Evolutionary conservation across 2,329 filamentous ascomycete genomes (phyloP).

Genomic region (Elsinoe necatrix): DNA sequence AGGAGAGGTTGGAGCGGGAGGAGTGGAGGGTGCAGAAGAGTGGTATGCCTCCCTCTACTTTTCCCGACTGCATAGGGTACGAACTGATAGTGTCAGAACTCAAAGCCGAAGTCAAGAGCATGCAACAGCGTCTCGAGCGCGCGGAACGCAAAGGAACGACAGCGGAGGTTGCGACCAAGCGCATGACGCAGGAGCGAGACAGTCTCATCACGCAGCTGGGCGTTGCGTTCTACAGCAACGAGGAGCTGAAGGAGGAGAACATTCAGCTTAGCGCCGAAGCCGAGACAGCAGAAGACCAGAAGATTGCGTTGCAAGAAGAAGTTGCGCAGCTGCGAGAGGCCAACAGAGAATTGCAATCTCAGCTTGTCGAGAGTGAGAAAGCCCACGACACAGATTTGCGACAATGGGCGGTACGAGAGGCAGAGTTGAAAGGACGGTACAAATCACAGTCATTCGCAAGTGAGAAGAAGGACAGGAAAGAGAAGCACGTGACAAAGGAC

Average conservation of each 20-base stretch:
- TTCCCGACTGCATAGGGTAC: neutral
- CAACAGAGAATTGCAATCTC: conserved; percentile 33
- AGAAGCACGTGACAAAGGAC: neutral
- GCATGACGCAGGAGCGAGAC: conserved; percentile 56
- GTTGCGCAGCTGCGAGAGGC: conserved; percentile 47
- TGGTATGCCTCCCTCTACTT: conserved; percentile 26
- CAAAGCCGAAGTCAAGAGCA: conserved; percentile 50
- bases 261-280: conserved; percentile 71
- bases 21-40: conserved; percentile 42
- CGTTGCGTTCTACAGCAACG: conserved; percentile 49
- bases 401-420: conserved; percentile 17
- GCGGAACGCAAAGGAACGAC: conserved; percentile 54
- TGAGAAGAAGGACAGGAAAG: neutral
- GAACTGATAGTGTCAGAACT: conserved; percentile 37
- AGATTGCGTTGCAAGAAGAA: conserved; percentile 50
- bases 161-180: conserved; percentile 56
- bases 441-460: conserved; percentile 3
- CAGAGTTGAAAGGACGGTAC: conserved; percentile 14
- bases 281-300: conserved; percentile 78
- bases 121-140: conserved; percentile 55
- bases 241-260: conserved; percentile 49
- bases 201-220: conserved; percentile 55
- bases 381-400: conserved; percentile 44
- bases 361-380: conserved; percentile 30
- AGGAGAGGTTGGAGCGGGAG: conserved; percentile 36